A percentile compares a stretch with the other conserved stretches of the same genome.
These are phyloP conservation scores for Schoenoplectus triqueter DNA, from an alignment of 202 grass and related monocot species.

Conservation along the genomic window DNA sequence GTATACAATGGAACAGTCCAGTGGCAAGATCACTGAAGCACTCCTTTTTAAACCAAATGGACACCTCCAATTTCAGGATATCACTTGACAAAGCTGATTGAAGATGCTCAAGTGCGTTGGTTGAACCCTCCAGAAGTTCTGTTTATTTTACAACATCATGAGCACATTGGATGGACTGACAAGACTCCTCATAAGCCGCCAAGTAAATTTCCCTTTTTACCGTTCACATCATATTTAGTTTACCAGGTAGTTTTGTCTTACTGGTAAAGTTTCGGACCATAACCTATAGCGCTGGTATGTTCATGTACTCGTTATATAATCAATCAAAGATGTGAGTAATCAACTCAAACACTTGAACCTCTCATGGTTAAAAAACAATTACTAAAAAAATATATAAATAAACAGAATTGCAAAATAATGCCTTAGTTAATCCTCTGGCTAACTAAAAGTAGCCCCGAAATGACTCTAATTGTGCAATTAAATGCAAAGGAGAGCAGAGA, in stretches of 20 bases:
- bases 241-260: conserved; percentile 5
- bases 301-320: neutral
- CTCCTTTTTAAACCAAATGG: conserved; percentile 21
- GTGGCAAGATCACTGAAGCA: neutral
- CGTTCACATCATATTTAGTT: conserved; percentile 27
- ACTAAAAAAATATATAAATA: neutral
- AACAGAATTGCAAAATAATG: neutral
- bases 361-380: neutral
- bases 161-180: conserved; percentile 45
- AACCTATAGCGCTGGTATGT: neutral
- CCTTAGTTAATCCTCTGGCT: too few relatives aligned
- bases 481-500: neutral
- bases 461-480: neutral
- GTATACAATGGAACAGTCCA: neutral
- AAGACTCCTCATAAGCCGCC: conserved; percentile 66
- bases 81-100: conserved; percentile 52
- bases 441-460: too few relatives aligned
- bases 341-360: neutral
- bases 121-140: conserved; percentile 78
- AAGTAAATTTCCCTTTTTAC: conserved; percentile 52
- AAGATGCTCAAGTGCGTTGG: conserved; percentile 70
- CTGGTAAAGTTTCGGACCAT: conserved; percentile 1
- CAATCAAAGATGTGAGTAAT: neutral
- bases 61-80: conserved; percentile 53
- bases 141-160: conserved; percentile 69